These are phyloP conservation scores for Zoysia matrella DNA, from an alignment of 202 grass and related monocot species.

Conservation along the genomic window DNA sequence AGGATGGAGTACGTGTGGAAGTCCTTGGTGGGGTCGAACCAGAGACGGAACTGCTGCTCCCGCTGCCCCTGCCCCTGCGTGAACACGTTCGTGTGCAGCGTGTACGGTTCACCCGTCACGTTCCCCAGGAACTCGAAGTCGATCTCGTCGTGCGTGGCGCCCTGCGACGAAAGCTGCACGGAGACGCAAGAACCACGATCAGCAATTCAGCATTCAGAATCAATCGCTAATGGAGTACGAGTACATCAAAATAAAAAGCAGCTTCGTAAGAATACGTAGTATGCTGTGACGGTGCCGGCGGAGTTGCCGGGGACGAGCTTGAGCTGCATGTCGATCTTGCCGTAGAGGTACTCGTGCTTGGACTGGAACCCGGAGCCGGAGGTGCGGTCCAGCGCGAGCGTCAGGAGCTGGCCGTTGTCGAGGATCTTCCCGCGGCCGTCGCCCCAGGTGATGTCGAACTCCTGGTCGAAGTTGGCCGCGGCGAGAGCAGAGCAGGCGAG, in stretches of 20 bases:
- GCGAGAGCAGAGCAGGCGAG: too few relatives aligned
- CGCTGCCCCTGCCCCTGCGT: constrained; percentile 77
- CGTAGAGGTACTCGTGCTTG: constrained; percentile 83
- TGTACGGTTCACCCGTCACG: constrained; percentile 78
- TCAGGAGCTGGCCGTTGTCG: too few relatives aligned
- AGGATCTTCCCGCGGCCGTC: too few relatives aligned
- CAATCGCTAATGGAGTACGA: too few relatives aligned
- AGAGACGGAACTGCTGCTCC: constrained; percentile 93
- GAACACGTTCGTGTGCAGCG: constrained; percentile 95
- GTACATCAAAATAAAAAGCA: too few relatives aligned
- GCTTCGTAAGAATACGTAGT: constrained; percentile 56
- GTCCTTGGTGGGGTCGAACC: constrained; percentile 87
- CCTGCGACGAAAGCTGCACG: constrained; percentile 80
- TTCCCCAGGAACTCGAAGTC: constrained; percentile 99
- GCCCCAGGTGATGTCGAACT: too few relatives aligned
- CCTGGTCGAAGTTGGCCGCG: too few relatives aligned
- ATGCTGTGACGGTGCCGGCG: constrained; percentile 90
- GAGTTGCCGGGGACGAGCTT: constrained; percentile 18
- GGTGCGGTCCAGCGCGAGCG: constrained; percentile 65
- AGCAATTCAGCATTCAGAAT: too few relatives aligned
- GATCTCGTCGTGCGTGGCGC: constrained; percentile 88
- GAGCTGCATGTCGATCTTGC: constrained; percentile 48
- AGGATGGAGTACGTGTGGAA: constrained; percentile 96
- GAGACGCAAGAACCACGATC: too few relatives aligned
- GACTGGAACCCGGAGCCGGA: constrained; percentile 97